These are phyloP conservation scores for Skeletonema menzelii DNA, from an alignment of 108 stramenopile genomes.

Conservation along the genomic window DNA sequence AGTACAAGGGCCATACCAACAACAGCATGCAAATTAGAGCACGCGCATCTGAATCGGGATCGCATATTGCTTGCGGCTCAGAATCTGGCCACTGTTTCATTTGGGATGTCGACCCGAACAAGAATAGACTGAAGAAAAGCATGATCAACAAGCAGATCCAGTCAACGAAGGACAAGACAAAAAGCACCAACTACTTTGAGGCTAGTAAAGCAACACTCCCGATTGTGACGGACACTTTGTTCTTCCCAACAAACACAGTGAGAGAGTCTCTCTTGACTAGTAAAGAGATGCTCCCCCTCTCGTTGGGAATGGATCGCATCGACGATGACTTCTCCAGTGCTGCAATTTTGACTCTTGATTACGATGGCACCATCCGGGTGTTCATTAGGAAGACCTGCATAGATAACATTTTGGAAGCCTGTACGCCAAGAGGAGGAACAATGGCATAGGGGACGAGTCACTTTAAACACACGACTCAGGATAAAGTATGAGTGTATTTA, in stretches of 20 bases:
- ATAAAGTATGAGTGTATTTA: neutral
- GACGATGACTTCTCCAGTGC: conserved; percentile 49
- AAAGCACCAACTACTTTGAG: conserved; percentile 41
- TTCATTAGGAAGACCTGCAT: conserved; percentile 46
- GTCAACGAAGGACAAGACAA: conserved; percentile 43
- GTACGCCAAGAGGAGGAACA: conserved; percentile 36
- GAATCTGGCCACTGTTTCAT: conserved; percentile 69
- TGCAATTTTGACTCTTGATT: conserved; percentile 51
- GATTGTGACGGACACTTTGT: conserved; percentile 48
- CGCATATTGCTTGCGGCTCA: conserved; percentile 63
- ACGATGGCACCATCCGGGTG: conserved; percentile 51
- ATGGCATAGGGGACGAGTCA: conserved; percentile 3
- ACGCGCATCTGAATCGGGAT: conserved; percentile 64
- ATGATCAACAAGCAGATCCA: conserved; percentile 16
- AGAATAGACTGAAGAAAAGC: conserved; percentile 32
- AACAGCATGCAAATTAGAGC: conserved; percentile 77
- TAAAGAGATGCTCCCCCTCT: conserved; percentile 31
- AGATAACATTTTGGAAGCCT: conserved; percentile 46
- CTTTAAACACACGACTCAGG: neutral
- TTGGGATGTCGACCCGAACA: conserved; percentile 44
- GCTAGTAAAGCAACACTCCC: conserved; percentile 40
- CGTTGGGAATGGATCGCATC: conserved; percentile 43
- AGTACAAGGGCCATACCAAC: conserved; percentile 80
- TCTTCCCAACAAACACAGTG: conserved; percentile 32
- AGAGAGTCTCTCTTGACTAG: conserved; percentile 39